Base-by-base conservation (phyloP, 768 basidiomycete species). In the Panaeolus cyanescens region DNA sequence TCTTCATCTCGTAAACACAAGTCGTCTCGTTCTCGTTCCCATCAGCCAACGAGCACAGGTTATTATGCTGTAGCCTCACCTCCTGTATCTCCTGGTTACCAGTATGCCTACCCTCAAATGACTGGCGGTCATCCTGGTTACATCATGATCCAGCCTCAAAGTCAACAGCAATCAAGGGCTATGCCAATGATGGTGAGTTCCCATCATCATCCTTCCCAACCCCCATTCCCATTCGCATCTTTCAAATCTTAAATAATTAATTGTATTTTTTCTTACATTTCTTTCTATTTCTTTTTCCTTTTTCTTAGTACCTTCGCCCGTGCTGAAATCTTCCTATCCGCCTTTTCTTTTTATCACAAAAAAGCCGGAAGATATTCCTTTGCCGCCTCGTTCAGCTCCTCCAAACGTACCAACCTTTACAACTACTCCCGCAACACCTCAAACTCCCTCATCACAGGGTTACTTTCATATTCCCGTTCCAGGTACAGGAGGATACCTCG, bases 171-270 rank as follows among this genome's bases (percentile, higher is more conserved):
- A 58, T 32, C 55, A 13, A 63, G 62, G 39, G 64, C 64, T 25
- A 64, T 66, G 50, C 67, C 69, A 4, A 54, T 69, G 45, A 65
- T 72, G 63, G 73, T 74, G 57, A 65, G 71, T 67, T 60, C 55
- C 33, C 58, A 31, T 30, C 37, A 37, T 39, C 30, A 55, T 19
- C 58, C 39, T 22, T 34, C 22, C 53, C 34, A 28, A 37, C n/a
- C 15, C 55, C 39, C 40, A 22, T 56, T 31, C 17, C 53, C 20
- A 34, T 42, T 56, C 25, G 45, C 39, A 37, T 12, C 3, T 56
- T 55, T 19, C 34, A 32, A 19, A 10, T 54, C 5, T 1, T 22
- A 20, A 25, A 32, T 54, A 20, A 60, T 58, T 39, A 57, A 61
- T 31, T 36, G 54, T 50, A 32, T 33, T 28, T 10, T 55, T 54